phyloP scores from a whole-genome alignment of 805 yeast genomes.

The Hanseniaspora taiwanica region DNA sequence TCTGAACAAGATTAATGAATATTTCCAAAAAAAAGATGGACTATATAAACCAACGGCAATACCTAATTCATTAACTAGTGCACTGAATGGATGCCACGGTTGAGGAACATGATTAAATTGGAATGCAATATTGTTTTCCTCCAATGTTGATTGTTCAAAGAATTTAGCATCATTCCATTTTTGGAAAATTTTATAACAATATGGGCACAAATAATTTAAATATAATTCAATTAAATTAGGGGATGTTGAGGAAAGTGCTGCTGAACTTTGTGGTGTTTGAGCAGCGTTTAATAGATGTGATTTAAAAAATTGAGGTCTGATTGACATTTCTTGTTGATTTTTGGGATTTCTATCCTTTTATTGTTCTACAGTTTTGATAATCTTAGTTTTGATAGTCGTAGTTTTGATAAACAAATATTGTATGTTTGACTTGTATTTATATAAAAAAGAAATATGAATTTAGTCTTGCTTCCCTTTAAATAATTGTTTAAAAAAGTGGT shows the following conservation, averaged over 20 bases:
- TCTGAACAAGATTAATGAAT: slow-evolving; percentile 42
- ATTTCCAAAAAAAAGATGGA: slow-evolving; percentile 43
- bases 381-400: background rate
- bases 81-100: slow-evolving; percentile 81
- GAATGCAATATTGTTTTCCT: slow-evolving; percentile 41
- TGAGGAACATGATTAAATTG: slow-evolving; percentile 66
- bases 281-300: too few relatives aligned
- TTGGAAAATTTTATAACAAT: slow-evolving; percentile 48
- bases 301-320: slow-evolving; percentile 4
- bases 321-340: slow-evolving; percentile 3
- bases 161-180: slow-evolving; percentile 40
- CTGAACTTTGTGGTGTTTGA: slow-evolving; percentile 3
- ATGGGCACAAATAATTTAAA: slow-evolving; percentile 71
- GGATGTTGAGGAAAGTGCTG: background rate
- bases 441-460: too few relatives aligned
- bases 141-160: slow-evolving; percentile 34
- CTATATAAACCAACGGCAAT: slow-evolving; percentile 50
- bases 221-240: slow-evolving; percentile 42
- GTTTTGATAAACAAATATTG: too few relatives aligned
- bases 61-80: slow-evolving; percentile 54
- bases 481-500: too few relatives aligned
- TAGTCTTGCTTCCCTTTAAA: too few relatives aligned
- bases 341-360: background rate
- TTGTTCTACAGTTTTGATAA: background rate
- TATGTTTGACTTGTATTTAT: too few relatives aligned